phyloP scores from a whole-genome alignment of 768 basidiomycete species.

The Serendipita sp. region DNA sequence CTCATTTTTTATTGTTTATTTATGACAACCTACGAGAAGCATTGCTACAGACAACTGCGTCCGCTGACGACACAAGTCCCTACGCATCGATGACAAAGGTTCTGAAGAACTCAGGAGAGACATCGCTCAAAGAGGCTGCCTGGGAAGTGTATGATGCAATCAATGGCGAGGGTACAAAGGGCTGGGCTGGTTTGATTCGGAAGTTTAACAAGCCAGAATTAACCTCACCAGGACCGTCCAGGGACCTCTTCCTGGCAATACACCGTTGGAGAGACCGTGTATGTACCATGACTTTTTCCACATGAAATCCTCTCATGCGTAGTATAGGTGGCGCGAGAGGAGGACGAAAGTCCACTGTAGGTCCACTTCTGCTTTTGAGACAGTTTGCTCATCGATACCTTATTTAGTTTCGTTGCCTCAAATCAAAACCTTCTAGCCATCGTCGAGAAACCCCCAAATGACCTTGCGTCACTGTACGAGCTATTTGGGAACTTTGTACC shows the following conservation, averaged over 20 bases:
- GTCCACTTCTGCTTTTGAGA: conserved; percentile 13
- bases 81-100: conserved; percentile 43
- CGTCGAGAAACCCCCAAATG: conserved; percentile 53
- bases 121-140: conserved; percentile 55
- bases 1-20: conserved; percentile 85
- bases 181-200: conserved; percentile 62
- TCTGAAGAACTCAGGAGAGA: conserved; percentile 58
- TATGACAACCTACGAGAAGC: conserved; percentile 84
- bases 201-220: conserved; percentile 67
- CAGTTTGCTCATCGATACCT: conserved; percentile 2
- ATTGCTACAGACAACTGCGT: conserved; percentile 35
- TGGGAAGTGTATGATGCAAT: conserved; percentile 54
- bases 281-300: no score
- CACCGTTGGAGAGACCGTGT: conserved; percentile 69
- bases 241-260: conserved; percentile 50
- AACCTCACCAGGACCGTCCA: conserved; percentile 28
- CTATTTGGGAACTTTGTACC: conserved; percentile 40
- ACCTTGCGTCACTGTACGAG: conserved; percentile 46
- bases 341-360: conserved; percentile 75
- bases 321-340: conserved; percentile 42
- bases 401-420: conserved; percentile 29
- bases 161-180: conserved; percentile 46
- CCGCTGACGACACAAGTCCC: conserved; percentile 14
- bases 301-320: no score
- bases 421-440: conserved; percentile 62